Evolutionary conservation across 108 stramenopile genomes (phyloP).

Genomic region (Pseudonitzschia delicatissima): DNA sequence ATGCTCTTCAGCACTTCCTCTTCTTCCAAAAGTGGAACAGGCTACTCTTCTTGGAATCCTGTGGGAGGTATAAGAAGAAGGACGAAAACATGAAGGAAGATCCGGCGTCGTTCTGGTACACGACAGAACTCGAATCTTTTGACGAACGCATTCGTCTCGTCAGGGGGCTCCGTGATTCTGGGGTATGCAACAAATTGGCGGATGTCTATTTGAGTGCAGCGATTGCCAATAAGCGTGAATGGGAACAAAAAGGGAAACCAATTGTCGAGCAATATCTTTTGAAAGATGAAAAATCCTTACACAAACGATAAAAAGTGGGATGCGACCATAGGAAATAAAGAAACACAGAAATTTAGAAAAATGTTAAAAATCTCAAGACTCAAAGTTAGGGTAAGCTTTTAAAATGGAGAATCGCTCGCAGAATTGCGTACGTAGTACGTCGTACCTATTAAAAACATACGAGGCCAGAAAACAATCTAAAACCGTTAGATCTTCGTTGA

Average conservation of each 20-base stretch:
- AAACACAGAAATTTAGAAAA: no score
- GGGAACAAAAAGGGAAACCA: constrained; percentile 23
- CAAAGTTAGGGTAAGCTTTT: no score
- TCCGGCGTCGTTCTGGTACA: constrained; percentile 49
- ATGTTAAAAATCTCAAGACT: no score
- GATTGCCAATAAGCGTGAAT: constrained; percentile 28
- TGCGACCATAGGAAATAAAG: no score
- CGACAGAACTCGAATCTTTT: constrained; percentile 46
- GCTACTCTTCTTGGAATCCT: constrained; percentile 42
- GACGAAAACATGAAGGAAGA: constrained; percentile 9
- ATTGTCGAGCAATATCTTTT: constrained; percentile 16
- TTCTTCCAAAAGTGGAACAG: constrained; percentile 30
- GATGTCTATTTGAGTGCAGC: constrained; percentile 24
- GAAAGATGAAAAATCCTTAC: no score
- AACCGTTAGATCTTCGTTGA: no score
- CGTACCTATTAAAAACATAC: no score
- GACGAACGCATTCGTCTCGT: constrained; percentile 50
- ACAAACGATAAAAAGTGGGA: no score
- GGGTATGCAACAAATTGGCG: constrained; percentile 29
- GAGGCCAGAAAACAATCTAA: no score
- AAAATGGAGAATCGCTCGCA: no score
- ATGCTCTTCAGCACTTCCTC: constrained; percentile 20
- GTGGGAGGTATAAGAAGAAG: constrained; percentile 21
- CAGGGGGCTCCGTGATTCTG: constrained; percentile 38
- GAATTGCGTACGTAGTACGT: no score